Evolutionary conservation across 805 yeast genomes (phyloP).

Genomic region (Komagataella pastoris): DNA sequence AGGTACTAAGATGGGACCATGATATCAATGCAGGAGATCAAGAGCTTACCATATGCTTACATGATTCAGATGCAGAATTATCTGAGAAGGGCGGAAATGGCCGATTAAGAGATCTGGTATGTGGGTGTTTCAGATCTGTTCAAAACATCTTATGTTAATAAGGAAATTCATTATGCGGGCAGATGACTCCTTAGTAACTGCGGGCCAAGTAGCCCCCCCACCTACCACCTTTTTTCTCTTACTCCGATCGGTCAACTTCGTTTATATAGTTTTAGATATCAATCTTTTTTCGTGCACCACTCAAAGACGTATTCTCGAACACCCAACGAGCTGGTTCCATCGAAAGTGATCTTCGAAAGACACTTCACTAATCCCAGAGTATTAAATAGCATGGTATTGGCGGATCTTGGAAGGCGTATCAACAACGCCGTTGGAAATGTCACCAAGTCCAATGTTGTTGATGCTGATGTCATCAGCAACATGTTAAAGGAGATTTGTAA

Average conservation of each 20-base stretch:
- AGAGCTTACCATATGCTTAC: not conserved
- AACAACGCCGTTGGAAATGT: slow-evolving; percentile 61
- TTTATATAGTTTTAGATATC: not conserved
- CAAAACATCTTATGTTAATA: not conserved
- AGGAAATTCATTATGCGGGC: not conserved
- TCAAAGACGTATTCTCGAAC: not conserved
- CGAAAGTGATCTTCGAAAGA: not conserved
- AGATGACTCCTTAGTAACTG: not conserved
- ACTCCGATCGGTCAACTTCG: not conserved
- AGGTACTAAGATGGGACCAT: not conserved
- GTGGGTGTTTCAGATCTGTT: not conserved
- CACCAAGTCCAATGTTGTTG: slow-evolving; percentile 43
- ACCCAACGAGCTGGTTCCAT: not conserved
- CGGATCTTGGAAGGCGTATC: slow-evolving; percentile 67
- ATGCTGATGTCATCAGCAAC: slow-evolving; percentile 40
- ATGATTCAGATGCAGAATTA: not conserved
- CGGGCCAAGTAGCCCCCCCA: no score
- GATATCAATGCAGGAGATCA: not conserved
- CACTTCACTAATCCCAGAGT: no score
- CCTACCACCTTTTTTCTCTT: no score
- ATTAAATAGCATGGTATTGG: slow-evolving; percentile 45
- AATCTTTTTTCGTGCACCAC: not conserved
- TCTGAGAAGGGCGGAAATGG: not conserved
- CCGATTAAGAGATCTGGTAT: not conserved
- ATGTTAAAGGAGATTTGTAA: slow-evolving; percentile 83